phyloP scores from a whole-genome alignment of 805 yeast genomes.

The Sungouiozyma intestinalis region DNA sequence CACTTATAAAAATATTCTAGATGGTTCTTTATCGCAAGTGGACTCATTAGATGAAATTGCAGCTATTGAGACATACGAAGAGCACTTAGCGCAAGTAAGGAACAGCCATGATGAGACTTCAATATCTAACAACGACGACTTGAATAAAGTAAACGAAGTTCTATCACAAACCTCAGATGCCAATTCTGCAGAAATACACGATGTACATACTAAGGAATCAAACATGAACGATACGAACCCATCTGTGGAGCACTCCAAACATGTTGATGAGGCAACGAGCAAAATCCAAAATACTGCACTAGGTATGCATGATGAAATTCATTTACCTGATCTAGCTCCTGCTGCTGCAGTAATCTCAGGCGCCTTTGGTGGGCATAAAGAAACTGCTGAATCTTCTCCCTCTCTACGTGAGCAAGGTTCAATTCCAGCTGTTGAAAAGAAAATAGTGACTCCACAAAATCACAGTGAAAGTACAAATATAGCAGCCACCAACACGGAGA shows the following conservation, averaged over 20 bases:
- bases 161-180: no score
- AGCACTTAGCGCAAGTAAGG: background rate
- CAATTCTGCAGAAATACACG: no score
- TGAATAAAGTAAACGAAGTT: no score
- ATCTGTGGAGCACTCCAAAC: no score
- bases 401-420: background rate
- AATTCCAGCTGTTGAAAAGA: constrained; percentile 34
- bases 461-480: constrained; percentile 26
- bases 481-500: constrained; percentile 31
- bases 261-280: no score
- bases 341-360: constrained; percentile 7
- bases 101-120: no score
- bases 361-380: constrained; percentile 10
- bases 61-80: background rate
- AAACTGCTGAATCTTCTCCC: constrained; percentile 1
- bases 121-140: no score
- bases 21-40: constrained; percentile 1
- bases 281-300: no score
- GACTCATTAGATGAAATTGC: background rate
- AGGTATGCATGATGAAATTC: background rate
- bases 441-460: constrained; percentile 56
- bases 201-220: no score
- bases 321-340: constrained; percentile 4
- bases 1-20: constrained; percentile 4
- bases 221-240: no score